Evolutionary conservation across 371 early-diverging fungal species (phyloP), one percentile per base, ranked within the genome.

Genomic region (Lichtheimia corymbifera): DNA sequence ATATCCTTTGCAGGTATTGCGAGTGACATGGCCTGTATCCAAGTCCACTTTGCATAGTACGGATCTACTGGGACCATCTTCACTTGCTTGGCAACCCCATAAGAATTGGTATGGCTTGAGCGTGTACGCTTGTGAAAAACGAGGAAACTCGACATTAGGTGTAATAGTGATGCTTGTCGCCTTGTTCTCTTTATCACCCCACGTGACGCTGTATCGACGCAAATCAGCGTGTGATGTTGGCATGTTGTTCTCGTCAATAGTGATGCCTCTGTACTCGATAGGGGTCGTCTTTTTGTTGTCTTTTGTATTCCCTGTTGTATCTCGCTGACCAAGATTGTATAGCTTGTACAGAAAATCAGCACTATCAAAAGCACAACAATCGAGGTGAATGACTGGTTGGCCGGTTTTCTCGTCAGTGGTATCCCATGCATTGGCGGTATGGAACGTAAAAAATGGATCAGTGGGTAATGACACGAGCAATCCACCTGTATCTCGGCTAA

Each of bases 381-480:
- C 73, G 28, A 80, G 50, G 12, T 62, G 59, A 12, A 77, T 20
- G 47, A 71, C 35, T 40, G 43, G 42, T 59, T 79, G 50, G 47
- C 67, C 69, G 47, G 64, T 17, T 47, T 45, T 47, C 20, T 77
- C 64, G 49, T 74, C 73, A 3, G 56, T 66, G 5, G 57, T 62
- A 18, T 86, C 87, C 47, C 64, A 83, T 0, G 77, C 83, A 63
- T 86, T 87, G 35, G 75, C 63, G 0, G 68, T 67, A 63, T 87
- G 87, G 62, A 87, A 84, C 5, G 79, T 70, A 50, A 76, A 85
- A 47, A 76, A 83, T 0, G 77, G 67, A 14, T 76, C 73, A 2
- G 65, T 64, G 35, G 79, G 73, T 27, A 82, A 73, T 0, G 83
- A 80, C 0, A 82, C 83, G 11, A 86, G 68, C 43, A 77, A 79